Percentiles rank a stretch among this genome's conserved stretches.
Conservation (phyloP, 164 flowering plant species). For the Chimonanthus praecox region DNA sequence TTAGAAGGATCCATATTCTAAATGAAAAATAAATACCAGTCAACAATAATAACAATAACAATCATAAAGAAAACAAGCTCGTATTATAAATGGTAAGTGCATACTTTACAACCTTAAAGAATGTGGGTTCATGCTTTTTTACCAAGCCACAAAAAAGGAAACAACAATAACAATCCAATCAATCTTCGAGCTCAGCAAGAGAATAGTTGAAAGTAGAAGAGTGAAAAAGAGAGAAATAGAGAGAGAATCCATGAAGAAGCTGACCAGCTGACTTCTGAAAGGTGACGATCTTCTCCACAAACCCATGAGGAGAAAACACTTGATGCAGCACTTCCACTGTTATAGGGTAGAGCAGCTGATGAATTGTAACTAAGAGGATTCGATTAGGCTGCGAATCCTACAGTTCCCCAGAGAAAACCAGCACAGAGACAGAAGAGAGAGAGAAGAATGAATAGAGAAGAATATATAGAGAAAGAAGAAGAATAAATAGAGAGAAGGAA, state of each 20-base stretch:
- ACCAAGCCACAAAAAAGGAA: no score
- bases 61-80: not conserved
- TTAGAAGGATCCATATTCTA: not conserved
- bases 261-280: slow-evolving; percentile 99
- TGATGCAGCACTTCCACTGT: slow-evolving; percentile 99
- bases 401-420: slow-evolving; percentile 50
- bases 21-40: slow-evolving; percentile 1
- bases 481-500: slow-evolving; percentile 55
- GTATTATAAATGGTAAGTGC: no score
- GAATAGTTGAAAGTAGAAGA: not conserved
- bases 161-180: not conserved
- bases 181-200: slow-evolving; percentile 11
- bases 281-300: slow-evolving; percentile 99
- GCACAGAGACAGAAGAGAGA: slow-evolving; percentile 56
- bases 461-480: slow-evolving; percentile 34
- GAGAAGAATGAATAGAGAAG: slow-evolving; percentile 63
- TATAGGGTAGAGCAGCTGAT: slow-evolving; percentile 97
- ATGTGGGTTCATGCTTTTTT: no score
- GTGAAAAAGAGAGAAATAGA: slow-evolving; percentile 13
- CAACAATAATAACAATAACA: slow-evolving; percentile 3
- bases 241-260: slow-evolving; percentile 64
- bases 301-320: slow-evolving; percentile 98
- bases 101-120: no score
- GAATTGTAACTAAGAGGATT: slow-evolving; percentile 92
- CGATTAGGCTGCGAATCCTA: slow-evolving; percentile 93